These are phyloP conservation scores for Pseudogymnoascus sp. DNA, from an alignment of 2,329 filamentous ascomycete species.

Conservation along the genomic window DNA sequence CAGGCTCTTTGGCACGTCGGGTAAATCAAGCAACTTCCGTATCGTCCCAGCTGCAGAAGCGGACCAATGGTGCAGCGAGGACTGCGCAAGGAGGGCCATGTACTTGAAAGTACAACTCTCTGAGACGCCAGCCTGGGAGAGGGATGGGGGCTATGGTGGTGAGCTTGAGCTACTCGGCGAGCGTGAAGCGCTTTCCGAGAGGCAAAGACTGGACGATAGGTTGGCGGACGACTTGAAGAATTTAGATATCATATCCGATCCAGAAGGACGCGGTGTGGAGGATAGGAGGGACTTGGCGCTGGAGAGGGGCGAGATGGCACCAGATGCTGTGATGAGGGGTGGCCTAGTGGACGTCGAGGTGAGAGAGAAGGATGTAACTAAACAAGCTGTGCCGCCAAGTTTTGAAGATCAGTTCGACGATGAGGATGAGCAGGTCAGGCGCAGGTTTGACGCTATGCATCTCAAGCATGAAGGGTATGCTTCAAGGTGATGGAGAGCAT, in stretches of 20 bases:
- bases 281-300: slow-evolving; percentile 41
- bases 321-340: slow-evolving; percentile 16
- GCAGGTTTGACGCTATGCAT: slow-evolving; percentile 25
- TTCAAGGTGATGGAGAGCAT: slow-evolving; percentile 20
- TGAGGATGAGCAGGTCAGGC: slow-evolving; percentile 26
- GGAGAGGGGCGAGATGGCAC: slow-evolving; percentile 38
- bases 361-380: slow-evolving; percentile 43
- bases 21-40: slow-evolving; percentile 46
- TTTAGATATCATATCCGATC: slow-evolving; percentile 39
- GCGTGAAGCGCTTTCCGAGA: slow-evolving; percentile 43
- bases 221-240: slow-evolving; percentile 26
- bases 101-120: slow-evolving; percentile 85
- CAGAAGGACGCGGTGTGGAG: slow-evolving; percentile 29
- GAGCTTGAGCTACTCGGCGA: slow-evolving; percentile 62
- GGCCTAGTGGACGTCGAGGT: slow-evolving; percentile 41
- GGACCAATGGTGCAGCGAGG: slow-evolving; percentile 79
- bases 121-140: slow-evolving; percentile 79
- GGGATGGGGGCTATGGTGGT: slow-evolving; percentile 36
- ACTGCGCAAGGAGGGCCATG: slow-evolving; percentile 70
- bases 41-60: slow-evolving; percentile 66
- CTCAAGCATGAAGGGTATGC: slow-evolving; percentile 27
- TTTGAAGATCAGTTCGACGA: slow-evolving; percentile 22
- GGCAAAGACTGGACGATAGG: slow-evolving; percentile 29
- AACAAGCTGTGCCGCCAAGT: slow-evolving; percentile 34
- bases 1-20: slow-evolving; percentile 53